These are phyloP conservation scores for Beauveria sp. DNA, from an alignment of 2,329 filamentous ascomycete species.

Conservation along the genomic window DNA sequence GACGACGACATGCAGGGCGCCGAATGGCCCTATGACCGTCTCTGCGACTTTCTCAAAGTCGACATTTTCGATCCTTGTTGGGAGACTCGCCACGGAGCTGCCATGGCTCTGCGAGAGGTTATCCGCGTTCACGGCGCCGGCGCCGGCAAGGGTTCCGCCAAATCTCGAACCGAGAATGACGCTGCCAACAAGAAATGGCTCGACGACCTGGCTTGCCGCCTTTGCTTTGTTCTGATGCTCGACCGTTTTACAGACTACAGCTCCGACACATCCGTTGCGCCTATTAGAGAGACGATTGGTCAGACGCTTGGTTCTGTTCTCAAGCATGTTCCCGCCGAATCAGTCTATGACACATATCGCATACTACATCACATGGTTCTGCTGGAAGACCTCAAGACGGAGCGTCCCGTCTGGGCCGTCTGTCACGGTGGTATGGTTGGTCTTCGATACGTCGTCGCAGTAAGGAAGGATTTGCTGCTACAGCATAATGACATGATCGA, in stretches of 20 bases:
- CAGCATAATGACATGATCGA: slow-evolving; percentile 82
- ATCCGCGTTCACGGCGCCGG: slow-evolving; percentile 85
- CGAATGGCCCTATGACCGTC: slow-evolving; percentile 89
- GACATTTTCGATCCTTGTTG: slow-evolving; percentile 90
- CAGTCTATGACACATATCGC: slow-evolving; percentile 76
- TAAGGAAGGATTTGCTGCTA: slow-evolving; percentile 84
- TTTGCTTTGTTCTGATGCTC: slow-evolving; percentile 94
- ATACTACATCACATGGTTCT: slow-evolving; percentile 86
- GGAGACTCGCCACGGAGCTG: slow-evolving; percentile 94
- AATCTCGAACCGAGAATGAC: slow-evolving; percentile 67
- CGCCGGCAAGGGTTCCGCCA: slow-evolving; percentile 69
- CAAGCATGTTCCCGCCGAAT: slow-evolving; percentile 69
- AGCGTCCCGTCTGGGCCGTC: slow-evolving; percentile 79
- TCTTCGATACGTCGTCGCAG: slow-evolving; percentile 86
- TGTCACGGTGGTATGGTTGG: slow-evolving; percentile 98
- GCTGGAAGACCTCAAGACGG: slow-evolving; percentile 71
- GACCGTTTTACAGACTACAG: slow-evolving; percentile 97
- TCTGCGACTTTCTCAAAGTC: slow-evolving; percentile 88
- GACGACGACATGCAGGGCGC: slow-evolving; percentile 69
- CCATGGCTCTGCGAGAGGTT: slow-evolving; percentile 88
- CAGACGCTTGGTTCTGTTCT: slow-evolving; percentile 87
- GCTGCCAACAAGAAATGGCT: slow-evolving; percentile 76
- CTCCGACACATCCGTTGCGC: slow-evolving; percentile 92
- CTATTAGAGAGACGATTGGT: slow-evolving; percentile 89
- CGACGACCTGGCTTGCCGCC: slow-evolving; percentile 86